Percentiles rank a stretch among this genome's conserved stretches.
Conservation (phyloP, 352 stramenopile species). For the Pythium myriotylum region DNA sequence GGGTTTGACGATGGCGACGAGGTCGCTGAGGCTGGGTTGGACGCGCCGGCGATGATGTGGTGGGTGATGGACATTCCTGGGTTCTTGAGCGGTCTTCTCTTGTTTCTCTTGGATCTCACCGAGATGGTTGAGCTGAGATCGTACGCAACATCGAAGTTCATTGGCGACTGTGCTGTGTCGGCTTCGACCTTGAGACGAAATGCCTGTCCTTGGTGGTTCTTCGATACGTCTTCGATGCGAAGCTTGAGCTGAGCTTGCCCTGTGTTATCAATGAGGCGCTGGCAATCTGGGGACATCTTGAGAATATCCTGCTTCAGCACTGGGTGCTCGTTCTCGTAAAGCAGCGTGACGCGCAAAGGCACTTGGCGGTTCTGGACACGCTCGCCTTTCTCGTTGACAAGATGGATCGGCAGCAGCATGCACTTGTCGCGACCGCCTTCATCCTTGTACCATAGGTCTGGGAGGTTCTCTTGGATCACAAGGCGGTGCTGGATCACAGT, state of each 20-base stretch:
- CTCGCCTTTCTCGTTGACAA: constrained; percentile 83
- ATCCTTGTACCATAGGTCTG: constrained; percentile 88
- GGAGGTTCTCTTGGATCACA: constrained; percentile 81
- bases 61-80: constrained; percentile 58
- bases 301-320: constrained; percentile 96
- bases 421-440: constrained; percentile 86
- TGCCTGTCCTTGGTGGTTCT: constrained; percentile 96
- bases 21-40: constrained; percentile 64
- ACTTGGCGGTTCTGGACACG: constrained; percentile 75
- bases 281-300: constrained; percentile 86
- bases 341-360: constrained; percentile 75
- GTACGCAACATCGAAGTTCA: constrained; percentile 90
- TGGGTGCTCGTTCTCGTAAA: constrained; percentile 88
- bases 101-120: constrained; percentile 95
- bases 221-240: constrained; percentile 95
- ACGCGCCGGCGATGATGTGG: constrained; percentile 71
- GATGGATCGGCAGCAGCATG: constrained; percentile 77
- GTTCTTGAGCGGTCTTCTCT: constrained; percentile 71
- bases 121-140: constrained; percentile 92
- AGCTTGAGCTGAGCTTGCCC: constrained; percentile 88
- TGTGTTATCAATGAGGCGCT: constrained; percentile 83
- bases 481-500: constrained; percentile 85
- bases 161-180: constrained; percentile 85
- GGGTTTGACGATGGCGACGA: constrained; percentile 73
- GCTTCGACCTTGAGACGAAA: constrained; percentile 93